These are phyloP conservation scores for Candida neerlandica DNA, from an alignment of 1,139 yeast species.

Conservation along the genomic window DNA sequence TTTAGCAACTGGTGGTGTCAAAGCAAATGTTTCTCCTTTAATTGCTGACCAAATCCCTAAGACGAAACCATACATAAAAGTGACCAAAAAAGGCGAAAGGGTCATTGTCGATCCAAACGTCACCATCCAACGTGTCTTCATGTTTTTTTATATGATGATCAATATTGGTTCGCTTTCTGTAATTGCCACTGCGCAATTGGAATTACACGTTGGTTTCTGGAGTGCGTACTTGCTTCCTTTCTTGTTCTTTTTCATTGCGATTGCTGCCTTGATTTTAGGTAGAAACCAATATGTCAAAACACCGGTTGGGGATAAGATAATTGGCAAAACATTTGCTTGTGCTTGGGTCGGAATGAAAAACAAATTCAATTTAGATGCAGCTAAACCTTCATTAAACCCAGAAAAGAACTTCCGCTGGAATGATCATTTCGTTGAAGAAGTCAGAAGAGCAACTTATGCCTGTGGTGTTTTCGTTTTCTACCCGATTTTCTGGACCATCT, in stretches of 20 bases:
- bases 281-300: conserved; percentile 56
- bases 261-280: conserved; percentile 56
- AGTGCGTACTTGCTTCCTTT: conserved; percentile 57
- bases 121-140: conserved; percentile 43
- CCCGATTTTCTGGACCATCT: conserved; percentile 67
- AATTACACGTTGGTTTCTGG: conserved; percentile 40
- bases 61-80: conserved; percentile 34
- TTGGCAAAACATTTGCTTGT: conserved; percentile 56
- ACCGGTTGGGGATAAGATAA: conserved; percentile 64
- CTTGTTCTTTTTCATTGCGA: conserved; percentile 63
- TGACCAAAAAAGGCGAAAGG: conserved; percentile 36
- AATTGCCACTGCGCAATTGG: conserved; percentile 44
- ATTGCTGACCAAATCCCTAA: conserved; percentile 71
- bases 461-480: conserved; percentile 63
- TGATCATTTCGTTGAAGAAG: conserved; percentile 64
- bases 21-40: conserved; percentile 74
- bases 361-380: conserved; percentile 52
- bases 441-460: conserved; percentile 55
- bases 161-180: conserved; percentile 43
- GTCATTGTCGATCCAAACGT: conserved; percentile 42
- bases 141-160: conserved; percentile 45
- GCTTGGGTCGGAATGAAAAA: conserved; percentile 47
- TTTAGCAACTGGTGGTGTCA: conserved; percentile 79
- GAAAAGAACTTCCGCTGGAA: conserved; percentile 52
- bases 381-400: conserved; percentile 56